Base-by-base conservation (phyloP, 805 yeast genomes). In the Candida orba region DNA sequence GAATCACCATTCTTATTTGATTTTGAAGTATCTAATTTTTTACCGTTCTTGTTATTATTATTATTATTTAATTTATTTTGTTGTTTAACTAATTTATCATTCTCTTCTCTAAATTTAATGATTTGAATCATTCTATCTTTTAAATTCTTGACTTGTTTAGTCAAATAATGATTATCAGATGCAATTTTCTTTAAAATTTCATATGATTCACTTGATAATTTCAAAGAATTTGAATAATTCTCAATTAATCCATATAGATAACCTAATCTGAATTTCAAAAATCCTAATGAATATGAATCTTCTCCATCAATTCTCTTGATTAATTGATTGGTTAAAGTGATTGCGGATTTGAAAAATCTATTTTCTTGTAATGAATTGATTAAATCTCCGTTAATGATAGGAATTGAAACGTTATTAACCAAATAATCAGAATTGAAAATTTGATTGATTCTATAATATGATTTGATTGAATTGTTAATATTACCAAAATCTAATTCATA, bases 121-220 rank as follows among this genome's bases (percentile, higher is more conserved):
- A 72, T 74, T 43, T 65, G 66, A 9, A 65, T 68, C 47, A 89
- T 68, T 54, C 78, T 79, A 36, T 71, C 69, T 34, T 74, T 74
- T 78, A 89, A 83, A 46, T 71, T 75, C 49, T 73, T 71, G 35
- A 85, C 75, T 57, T 88, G 91, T 47, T 71, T 74, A 22, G 96
- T 78, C 45, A 76, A 69, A 32, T 65, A 67, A 58, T 87, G 84
- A 41, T 79, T 81, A 22, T 79, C 74, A 25, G 96, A 96, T 33
- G 81, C 69, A 31, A 73, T 67, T 35, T 63, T 63, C 45, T 68
- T 69, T 67, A 84, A 84, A 17, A 76, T 69, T 9, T 65, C 71
- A 49, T 73, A 73, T 9, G 96, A 79, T 36, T 65, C 67, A 17
- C 72, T 65, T 54, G 81, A 76, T 45, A 73, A 71, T 15, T 71